phyloP scores from a whole-genome alignment of 1,139 yeast genomes.

The Saccharomycopsis hybrid region DNA sequence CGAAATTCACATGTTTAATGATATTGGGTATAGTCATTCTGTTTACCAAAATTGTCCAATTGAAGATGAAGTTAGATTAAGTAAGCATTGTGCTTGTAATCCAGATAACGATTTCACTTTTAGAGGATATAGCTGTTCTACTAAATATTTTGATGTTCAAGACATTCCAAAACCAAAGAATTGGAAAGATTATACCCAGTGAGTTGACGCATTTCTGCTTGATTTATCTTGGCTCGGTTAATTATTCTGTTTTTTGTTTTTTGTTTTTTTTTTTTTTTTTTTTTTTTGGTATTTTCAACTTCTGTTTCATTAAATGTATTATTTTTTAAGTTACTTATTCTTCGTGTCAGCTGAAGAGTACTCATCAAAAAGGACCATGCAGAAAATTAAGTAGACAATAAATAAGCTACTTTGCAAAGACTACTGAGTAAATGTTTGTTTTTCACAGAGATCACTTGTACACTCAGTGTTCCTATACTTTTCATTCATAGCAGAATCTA shows the following conservation, averaged over 20 bases:
- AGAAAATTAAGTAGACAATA: too few species aligned
- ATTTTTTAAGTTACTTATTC: neutral
- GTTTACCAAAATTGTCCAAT: slow-evolving; percentile 67
- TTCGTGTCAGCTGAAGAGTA: too few species aligned
- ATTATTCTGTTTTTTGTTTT: neutral
- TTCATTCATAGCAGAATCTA: too few species aligned
- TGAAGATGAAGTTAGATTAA: slow-evolving; percentile 41
- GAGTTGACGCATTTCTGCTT: neutral
- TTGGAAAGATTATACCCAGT: slow-evolving; percentile 32
- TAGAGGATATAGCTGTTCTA: slow-evolving; percentile 56
- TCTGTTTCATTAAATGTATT: neutral
- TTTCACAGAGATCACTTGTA: too few species aligned
- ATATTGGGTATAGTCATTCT: slow-evolving; percentile 35
- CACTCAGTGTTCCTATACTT: too few species aligned
- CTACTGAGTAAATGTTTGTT: too few species aligned
- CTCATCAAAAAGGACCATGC: too few species aligned
- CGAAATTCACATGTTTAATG: slow-evolving; percentile 67
- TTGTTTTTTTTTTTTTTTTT: neutral
- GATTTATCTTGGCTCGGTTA: neutral
- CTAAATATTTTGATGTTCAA: slow-evolving; percentile 44
- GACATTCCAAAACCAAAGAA: slow-evolving; percentile 44
- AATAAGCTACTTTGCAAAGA: too few species aligned
- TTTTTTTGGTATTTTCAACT: neutral
- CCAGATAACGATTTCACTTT: slow-evolving; percentile 63
- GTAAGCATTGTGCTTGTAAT: slow-evolving; percentile 57